phyloP scores from a whole-genome alignment of 139 green algal species.

The Chlamydomonas sp. region DNA sequence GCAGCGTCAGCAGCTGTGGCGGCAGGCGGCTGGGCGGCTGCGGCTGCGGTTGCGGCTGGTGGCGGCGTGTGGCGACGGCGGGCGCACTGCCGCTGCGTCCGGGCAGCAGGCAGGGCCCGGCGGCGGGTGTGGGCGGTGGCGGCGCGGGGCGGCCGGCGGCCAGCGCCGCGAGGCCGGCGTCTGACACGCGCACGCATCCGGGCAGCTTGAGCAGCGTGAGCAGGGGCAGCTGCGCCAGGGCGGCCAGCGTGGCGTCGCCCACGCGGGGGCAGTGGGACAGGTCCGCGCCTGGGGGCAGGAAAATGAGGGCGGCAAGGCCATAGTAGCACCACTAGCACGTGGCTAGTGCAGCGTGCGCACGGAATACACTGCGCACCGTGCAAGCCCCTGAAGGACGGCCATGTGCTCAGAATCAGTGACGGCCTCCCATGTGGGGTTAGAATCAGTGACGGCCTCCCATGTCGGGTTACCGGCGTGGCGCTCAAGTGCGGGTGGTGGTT shows the following conservation, averaged over 20 bases:
- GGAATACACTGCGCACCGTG: too few species aligned
- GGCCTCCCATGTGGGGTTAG: too few species aligned
- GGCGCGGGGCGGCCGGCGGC: neutral
- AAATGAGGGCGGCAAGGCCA: neutral
- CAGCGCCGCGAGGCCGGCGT: constrained; percentile 44
- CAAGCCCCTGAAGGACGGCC: too few species aligned
- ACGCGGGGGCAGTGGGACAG: constrained; percentile 47
- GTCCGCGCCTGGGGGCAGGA: constrained; percentile 45
- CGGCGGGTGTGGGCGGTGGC: too few species aligned
- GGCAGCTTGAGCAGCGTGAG: constrained; percentile 51
- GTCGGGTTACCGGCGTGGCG: neutral
- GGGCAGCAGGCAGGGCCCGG: neutral
- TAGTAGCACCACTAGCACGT: neutral
- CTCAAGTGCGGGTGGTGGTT: neutral
- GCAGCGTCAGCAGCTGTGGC: constrained; percentile 51
- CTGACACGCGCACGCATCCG: constrained; percentile 52
- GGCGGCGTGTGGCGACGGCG: neutral
- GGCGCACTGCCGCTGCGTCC: neutral
- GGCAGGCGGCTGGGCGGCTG: neutral
- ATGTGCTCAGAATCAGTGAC: too few species aligned
- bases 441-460: too few species aligned
- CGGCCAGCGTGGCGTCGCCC: constrained; percentile 34
- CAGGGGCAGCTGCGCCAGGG: constrained; percentile 31
- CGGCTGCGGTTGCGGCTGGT: neutral
- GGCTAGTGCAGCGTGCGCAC: too few species aligned